Evolutionary conservation across 306 rosid species (phyloP), one percentile per base, ranked within the genome.

Genomic region (Sphenostylis stenocarpa): DNA sequence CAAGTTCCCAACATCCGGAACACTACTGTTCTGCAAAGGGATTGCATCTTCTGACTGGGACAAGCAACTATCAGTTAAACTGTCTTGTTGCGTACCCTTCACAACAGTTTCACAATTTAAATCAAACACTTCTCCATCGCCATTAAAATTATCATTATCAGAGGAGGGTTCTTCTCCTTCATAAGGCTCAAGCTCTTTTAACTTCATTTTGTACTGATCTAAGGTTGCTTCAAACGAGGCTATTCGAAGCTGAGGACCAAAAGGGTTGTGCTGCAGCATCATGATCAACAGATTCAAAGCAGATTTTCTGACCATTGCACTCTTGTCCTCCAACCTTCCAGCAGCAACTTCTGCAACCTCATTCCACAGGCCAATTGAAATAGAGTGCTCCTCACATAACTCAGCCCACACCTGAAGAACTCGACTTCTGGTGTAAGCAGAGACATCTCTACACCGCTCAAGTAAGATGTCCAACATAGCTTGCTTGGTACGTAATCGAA

Each of bases 371-470:
- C 98, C 98, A 82, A 94, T 94, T 58, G 98, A 92, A 83, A 94
- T 86, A 81, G 90, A 86, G 83, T 94, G 93, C 24, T 86, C 96
- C 81, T 94, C 98, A 38, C 97, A 92, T 53, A 94, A 86, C 73
- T 94, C 98, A 76, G 92, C 93, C 98, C 98, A 94, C 62, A 92
- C 96, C 80, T 92, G 98, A 81, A 94, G 97, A 85, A 90, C 97
- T 55, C 97, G 90, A 76, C 98, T 92, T 82, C 98, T 88, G 34
- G 97, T 94, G 72, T 94, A 94, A 51, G 98, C 98, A 6, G 98
- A 92, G 84, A 90, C 96, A 84, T 94, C 98, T 82, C 97, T 91
- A 85, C 98, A 92, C 26, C 98, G 92, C 80, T 94, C 98, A 52
- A 92, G 95, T 87, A 94, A 85, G 84, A 92, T 94, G 72, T 94